These are phyloP conservation scores for Scenedesmus sp. DNA, from an alignment of 163 green algal genomes.

Conservation along the genomic window DNA sequence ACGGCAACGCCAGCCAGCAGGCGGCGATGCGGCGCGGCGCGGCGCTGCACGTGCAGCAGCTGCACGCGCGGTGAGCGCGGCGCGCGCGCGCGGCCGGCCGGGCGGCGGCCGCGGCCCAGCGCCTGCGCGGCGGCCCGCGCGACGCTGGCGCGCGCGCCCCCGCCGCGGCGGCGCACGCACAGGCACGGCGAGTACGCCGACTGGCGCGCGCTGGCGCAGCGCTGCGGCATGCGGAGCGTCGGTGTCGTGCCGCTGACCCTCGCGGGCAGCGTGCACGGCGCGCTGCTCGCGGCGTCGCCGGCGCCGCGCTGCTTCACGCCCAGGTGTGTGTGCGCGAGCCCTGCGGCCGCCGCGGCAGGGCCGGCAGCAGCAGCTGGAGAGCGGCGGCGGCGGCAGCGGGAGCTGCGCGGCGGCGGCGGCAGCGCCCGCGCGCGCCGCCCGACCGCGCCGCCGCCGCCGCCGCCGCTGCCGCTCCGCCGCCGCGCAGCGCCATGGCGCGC, in stretches of 20 bases:
- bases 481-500: background rate
- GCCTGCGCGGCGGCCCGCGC: background rate
- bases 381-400: too few species aligned
- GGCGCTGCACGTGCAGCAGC: slow-evolving; percentile 8
- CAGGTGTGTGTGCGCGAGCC: background rate
- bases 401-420: too few species aligned
- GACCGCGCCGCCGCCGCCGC: background rate
- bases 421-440: too few species aligned
- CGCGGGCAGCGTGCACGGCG: slow-evolving; percentile 17
- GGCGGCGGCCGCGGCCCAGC: background rate
- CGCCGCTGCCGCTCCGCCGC: background rate
- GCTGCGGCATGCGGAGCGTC: slow-evolving; percentile 33
- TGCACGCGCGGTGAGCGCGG: background rate
- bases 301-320: slow-evolving; percentile 8
- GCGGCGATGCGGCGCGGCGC: slow-evolving; percentile 20
- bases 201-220: slow-evolving; percentile 23
- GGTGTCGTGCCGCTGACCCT: slow-evolving; percentile 28
- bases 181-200: slow-evolving; percentile 13
- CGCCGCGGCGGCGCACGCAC: background rate
- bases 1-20: slow-evolving; percentile 3
- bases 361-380: too few species aligned
- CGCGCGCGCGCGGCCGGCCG: background rate
- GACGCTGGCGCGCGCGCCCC: background rate
- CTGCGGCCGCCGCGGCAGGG: background rate
- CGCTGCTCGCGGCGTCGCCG: slow-evolving; percentile 11